Evolutionary conservation across 208 protist genomes (phyloP), one percentile per base, ranked within the genome.

Genomic region (Leishmania amazonensis): DNA sequence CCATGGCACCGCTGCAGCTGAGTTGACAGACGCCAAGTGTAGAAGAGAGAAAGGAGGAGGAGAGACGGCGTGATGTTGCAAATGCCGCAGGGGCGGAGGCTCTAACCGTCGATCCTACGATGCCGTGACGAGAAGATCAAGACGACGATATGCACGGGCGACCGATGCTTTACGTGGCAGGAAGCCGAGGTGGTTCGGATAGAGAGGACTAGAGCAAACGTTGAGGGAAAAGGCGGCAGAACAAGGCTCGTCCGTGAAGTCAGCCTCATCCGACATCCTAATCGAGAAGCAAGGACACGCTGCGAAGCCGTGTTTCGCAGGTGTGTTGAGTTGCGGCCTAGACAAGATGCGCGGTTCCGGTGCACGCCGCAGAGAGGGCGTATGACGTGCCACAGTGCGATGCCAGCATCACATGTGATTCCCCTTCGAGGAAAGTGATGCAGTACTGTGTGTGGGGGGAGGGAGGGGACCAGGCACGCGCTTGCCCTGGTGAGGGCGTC

Each of bases 1-100:
- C 89, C 93, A 97, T 97, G 15, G 73, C n/a, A 13, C 15, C n/a
- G 21, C 31, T 15, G 51, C 42, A 51, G 28, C 70, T n/a, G 35
- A 51, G 24, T 40, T 45, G 3, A 38, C n/a, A 8, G 21, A 35
- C 70, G 9, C 2, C 28, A 53, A 38, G 70, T 47, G 31, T 24
- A 51, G 24, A 15, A 53, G 8, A 74, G 9, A 73, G 7, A 19
- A 71, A 71, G 6, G 1, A 17, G 9, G n/a, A 53, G 45, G 21
- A 74, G 45, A 74, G 24, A 53, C 45, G 28, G 4, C 9, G 45
- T 31, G 13, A 74, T 3, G n/a, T 24, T 5, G 24, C 28, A 31
- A 51, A 45, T 28, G 28, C 11, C 8, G 45, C 70, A 74, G 70
- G 47, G 24, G 21, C 21, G 28, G 42, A 38, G 11, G 28, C 70